phyloP scores from a whole-genome alignment of 2,329 filamentous ascomycete genomes.

The Penicillium sp. region DNA sequence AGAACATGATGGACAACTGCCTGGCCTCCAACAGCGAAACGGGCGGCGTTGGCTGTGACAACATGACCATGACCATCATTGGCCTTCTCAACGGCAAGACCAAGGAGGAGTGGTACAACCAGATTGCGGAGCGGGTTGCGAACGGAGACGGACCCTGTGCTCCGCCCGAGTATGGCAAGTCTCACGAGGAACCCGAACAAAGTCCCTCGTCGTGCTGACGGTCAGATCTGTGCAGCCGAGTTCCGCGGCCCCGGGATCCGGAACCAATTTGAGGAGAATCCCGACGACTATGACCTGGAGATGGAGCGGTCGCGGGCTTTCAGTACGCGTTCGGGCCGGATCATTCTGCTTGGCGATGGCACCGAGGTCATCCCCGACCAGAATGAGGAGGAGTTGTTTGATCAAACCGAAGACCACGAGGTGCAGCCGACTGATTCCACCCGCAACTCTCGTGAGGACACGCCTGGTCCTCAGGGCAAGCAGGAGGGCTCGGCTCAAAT shows the following conservation, averaged over 20 bases:
- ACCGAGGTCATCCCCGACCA: conserved; percentile 86
- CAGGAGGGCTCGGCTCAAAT: conserved; percentile 27
- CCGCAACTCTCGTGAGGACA: conserved; percentile 48
- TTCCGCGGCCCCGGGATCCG: conserved; percentile 78
- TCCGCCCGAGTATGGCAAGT: conserved; percentile 98
- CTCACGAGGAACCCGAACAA: conserved; percentile 43
- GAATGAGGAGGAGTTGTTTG: conserved; percentile 89
- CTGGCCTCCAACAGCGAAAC: conserved; percentile 96
- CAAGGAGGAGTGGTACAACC: conserved; percentile 98
- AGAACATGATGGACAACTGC: conserved; percentile 99
- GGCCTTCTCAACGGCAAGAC: conserved; percentile 84
- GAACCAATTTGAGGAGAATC: conserved; percentile 76
- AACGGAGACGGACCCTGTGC: conserved; percentile 97
- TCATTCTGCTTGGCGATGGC: conserved; percentile 92
- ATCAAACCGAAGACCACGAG: conserved; percentile 74
- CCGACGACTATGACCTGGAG: conserved; percentile 51
- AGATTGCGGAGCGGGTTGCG: conserved; percentile 87
- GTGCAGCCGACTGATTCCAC: conserved; percentile 47
- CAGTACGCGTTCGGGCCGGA: conserved; percentile 69
- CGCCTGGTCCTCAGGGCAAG: conserved; percentile 46
- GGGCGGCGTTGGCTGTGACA: conserved; percentile 95
- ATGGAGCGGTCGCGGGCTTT: conserved; percentile 58
- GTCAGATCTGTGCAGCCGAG: conserved; percentile 57
- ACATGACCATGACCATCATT: conserved; percentile 97
- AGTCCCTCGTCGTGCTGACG: conserved; percentile 41